Base-by-base conservation (phyloP, 2,329 filamentous ascomycete genomes). In the Hypoxylon sp. region DNA sequence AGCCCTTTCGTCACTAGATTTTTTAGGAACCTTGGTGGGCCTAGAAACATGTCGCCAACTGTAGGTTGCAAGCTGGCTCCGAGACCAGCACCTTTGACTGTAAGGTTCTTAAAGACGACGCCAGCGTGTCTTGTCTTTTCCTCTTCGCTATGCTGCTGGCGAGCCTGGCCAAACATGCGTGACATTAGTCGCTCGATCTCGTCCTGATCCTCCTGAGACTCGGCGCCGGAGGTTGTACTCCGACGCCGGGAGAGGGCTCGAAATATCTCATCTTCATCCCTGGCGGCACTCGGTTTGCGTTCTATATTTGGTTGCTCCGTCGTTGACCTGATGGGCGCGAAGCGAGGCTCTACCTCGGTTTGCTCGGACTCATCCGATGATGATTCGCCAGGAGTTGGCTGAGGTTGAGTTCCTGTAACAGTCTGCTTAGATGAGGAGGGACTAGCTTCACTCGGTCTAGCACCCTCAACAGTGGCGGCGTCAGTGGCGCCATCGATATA, bases 41-140 rank as follows among this genome's bases (percentile, higher is more conserved):
- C 73, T n/a, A 79, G 46, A 37, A 80, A 79, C 0, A 85, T 70
- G 37, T 82, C 66, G 46, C 78, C 62, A 68, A 83, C 80, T 0
- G 83, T 85, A 2, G 83, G 82, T 44, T 85, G 82, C 4, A 85
- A 75, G 42, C 81, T 83, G 0, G 91, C 90, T 0, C 90, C 90
- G 0, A 92, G 81, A 0, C 91, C 91, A 61, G 89, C 85, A 0
- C 91, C 91, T 62, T 89, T 91, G 17, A 94, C 91, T 0, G 89
- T 92, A 30, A 94, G 80, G 59, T 90, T 83, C 53, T 90, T 90
- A 82, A 92, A 94, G 4, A 92, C 81, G 11, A 94, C 88, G 35
- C 91, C 91, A 27, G 88, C 84, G 75, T 93, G 91, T 22, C 90
- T 82, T 0, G 89, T 91, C 76, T 91, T 88, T 72, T 92, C 90